Conservation (phyloP, 257 asterid genomes). For the Phtheirospermum japonicum region DNA sequence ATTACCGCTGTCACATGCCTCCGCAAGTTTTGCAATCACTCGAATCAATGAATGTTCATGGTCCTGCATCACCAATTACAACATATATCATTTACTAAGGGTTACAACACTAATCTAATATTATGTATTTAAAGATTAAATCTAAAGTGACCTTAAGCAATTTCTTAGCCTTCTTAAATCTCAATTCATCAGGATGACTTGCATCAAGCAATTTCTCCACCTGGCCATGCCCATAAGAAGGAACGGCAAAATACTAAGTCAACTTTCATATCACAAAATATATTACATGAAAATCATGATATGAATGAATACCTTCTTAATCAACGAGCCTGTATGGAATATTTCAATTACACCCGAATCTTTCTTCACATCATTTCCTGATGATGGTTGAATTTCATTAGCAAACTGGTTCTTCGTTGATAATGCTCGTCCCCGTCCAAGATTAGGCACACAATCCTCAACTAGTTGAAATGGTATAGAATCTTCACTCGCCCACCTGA, state of each 20-base stretch:
- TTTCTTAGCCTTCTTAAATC: constrained; percentile 84
- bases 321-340: constrained; percentile 75
- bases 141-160: constrained; percentile 66
- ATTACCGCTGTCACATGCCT: constrained; percentile 73
- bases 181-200: constrained; percentile 63
- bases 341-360: constrained; percentile 63
- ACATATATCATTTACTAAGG: constrained; percentile 11
- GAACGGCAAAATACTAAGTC: constrained; percentile 7
- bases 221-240: constrained; percentile 37
- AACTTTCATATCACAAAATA: constrained; percentile 6
- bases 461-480: constrained; percentile 60
- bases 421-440: constrained; percentile 52
- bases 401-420: constrained; percentile 44
- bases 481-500: constrained; percentile 86
- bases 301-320: constrained; percentile 67
- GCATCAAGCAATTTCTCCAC: constrained; percentile 85
- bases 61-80: constrained; percentile 62
- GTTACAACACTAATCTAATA: constrained; percentile 13
- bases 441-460: constrained; percentile 41
- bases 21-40: constrained; percentile 80
- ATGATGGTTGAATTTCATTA: constrained; percentile 45
- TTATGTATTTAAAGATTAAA: not conserved
- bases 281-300: not conserved
- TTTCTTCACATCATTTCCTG: constrained; percentile 47
- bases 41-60: constrained; percentile 80